Percentiles rank a stretch among this genome's conserved stretches.
These are phyloP conservation scores for Leptographium wingfieldii DNA, from an alignment of 2,329 filamentous ascomycete genomes.

Conservation along the genomic window DNA sequence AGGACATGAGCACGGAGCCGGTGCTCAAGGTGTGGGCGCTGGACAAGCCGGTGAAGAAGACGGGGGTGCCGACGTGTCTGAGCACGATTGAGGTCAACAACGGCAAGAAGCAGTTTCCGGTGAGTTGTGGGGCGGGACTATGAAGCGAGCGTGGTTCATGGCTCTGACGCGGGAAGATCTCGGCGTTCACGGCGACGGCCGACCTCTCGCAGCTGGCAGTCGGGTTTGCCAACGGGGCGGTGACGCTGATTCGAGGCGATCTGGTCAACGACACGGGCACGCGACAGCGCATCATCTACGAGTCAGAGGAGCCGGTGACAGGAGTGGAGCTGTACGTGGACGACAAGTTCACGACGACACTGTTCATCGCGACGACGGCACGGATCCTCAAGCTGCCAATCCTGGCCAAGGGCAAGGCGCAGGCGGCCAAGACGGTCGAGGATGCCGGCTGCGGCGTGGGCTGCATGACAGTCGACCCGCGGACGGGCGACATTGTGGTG, in stretches of 20 bases:
- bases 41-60: constrained; percentile 90
- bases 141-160: too few relatives aligned
- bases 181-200: constrained; percentile 74
- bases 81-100: constrained; percentile 81
- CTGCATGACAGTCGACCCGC: constrained; percentile 80
- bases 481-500: constrained; percentile 77
- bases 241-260: constrained; percentile 87
- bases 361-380: constrained; percentile 86
- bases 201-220: constrained; percentile 89
- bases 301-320: constrained; percentile 92
- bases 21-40: constrained; percentile 95
- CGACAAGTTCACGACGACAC: constrained; percentile 54
- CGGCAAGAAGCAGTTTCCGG: constrained; percentile 84
- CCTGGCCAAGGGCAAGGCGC: constrained; percentile 77
- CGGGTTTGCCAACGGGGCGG: constrained; percentile 89
- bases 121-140: constrained; percentile 25
- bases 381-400: constrained; percentile 79
- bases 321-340: constrained; percentile 66
- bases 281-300: constrained; percentile 86
- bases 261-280: constrained; percentile 90
- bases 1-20: constrained; percentile 79
- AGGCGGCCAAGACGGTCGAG: constrained; percentile 77
- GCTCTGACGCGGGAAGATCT: constrained; percentile 41
- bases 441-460: constrained; percentile 84
- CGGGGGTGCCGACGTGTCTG: constrained; percentile 73